These are phyloP conservation scores for Elongisporangium senticosum DNA, from an alignment of 352 stramenopile genomes.

Conservation along the genomic window DNA sequence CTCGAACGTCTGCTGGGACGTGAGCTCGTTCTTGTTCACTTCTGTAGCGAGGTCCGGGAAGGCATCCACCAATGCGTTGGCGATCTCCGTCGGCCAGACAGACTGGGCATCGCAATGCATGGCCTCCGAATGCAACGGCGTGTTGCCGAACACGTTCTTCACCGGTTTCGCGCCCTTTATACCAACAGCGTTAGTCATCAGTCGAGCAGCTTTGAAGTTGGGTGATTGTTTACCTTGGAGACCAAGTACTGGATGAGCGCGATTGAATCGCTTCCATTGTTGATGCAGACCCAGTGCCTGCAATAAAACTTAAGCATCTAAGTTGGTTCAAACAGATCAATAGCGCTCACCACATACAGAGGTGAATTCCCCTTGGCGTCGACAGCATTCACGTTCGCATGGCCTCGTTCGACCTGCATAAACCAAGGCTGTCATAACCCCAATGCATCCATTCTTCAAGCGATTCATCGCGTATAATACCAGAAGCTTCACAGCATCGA, in stretches of 20 bases:
- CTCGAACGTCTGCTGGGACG: conserved; percentile 58
- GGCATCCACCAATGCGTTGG: conserved; percentile 29
- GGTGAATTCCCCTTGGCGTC: conserved; percentile 67
- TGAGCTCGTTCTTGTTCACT: conserved; percentile 54
- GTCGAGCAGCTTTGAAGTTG: background rate
- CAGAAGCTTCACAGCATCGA: conserved; percentile 52
- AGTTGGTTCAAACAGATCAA: background rate
- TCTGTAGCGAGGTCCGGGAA: conserved; percentile 52
- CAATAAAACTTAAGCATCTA: background rate
- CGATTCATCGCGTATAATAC: conserved; percentile 15
- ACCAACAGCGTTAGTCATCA: background rate
- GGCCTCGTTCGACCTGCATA: conserved; percentile 40
- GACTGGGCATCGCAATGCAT: conserved; percentile 58
- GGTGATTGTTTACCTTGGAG: conserved; percentile 30
- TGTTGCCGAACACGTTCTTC: conserved; percentile 54
- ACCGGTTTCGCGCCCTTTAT: conserved; percentile 50
- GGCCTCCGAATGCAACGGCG: conserved; percentile 66
- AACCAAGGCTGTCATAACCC: conserved; percentile 1
- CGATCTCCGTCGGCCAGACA: conserved; percentile 50
- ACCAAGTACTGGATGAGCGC: conserved; percentile 51
- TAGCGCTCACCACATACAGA: conserved; percentile 33
- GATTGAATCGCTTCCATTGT: conserved; percentile 35
- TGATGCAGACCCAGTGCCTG: conserved; percentile 73
- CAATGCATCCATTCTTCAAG: background rate
- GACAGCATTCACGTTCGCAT: conserved; percentile 47